Conservation (phyloP, 2,329 filamentous ascomycete genomes). For the Byssoonygena ceratinophila region DNA sequence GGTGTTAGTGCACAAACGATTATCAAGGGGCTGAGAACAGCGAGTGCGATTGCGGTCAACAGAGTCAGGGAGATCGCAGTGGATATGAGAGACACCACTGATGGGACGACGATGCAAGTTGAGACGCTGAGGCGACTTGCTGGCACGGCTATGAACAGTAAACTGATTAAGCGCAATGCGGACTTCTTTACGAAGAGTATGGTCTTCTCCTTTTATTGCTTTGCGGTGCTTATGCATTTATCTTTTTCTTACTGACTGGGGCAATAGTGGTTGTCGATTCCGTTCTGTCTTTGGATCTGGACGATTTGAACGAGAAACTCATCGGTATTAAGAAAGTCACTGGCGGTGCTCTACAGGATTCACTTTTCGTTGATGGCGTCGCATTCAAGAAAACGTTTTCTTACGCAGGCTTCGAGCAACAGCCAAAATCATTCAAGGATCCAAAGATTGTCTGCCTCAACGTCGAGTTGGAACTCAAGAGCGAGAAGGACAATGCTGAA, state of each 20-base stretch:
- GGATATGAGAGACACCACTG: constrained; percentile 53
- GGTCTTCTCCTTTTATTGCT: constrained; percentile 23
- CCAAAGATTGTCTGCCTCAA: constrained; percentile 97
- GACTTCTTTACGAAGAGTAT: constrained; percentile 94
- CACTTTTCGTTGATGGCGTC: constrained; percentile 92
- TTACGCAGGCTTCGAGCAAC: constrained; percentile 97
- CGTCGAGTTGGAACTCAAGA: constrained; percentile 96
- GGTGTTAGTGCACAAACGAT: constrained; percentile 96
- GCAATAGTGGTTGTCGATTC: constrained; percentile 86
- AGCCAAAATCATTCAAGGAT: constrained; percentile 88
- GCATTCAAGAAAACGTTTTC: constrained; percentile 99
- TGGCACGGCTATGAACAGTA: constrained; percentile 96
- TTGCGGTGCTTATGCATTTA: background rate
- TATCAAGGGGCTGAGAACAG: constrained; percentile 86
- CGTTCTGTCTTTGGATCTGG: constrained; percentile 87
- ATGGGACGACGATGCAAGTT: constrained; percentile 75
- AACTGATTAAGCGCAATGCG: constrained; percentile 95
- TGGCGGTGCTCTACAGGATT: constrained; percentile 89
- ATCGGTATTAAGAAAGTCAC: constrained; percentile 98
- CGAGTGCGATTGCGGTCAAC: constrained; percentile 84
- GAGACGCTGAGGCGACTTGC: constrained; percentile 85
- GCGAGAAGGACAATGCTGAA: constrained; percentile 98
- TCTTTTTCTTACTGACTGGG: constrained; percentile 14
- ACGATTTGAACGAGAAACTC: constrained; percentile 93
- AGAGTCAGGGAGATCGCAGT: constrained; percentile 98